phyloP scores from a whole-genome alignment of 2,329 filamentous ascomycete genomes.

The Verticillium nonalfalfae region DNA sequence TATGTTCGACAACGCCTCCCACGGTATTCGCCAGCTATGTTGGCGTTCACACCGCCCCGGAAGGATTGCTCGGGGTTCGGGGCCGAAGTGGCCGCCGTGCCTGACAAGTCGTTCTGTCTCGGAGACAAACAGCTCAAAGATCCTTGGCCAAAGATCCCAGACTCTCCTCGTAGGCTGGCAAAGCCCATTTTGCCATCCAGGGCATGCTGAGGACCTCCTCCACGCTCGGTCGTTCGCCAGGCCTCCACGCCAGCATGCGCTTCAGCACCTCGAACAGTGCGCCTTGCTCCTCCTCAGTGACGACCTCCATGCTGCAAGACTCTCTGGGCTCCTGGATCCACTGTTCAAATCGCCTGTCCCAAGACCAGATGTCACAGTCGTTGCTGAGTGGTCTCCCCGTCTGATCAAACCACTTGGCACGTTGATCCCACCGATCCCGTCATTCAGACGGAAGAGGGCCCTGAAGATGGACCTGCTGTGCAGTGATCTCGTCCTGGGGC shows the following conservation, averaged over 20 bases:
- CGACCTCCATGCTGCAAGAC: slow-evolving; percentile 3
- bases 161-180: slow-evolving; percentile 10
- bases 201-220: slow-evolving; percentile 4
- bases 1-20: too few relatives aligned
- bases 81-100: too few relatives aligned
- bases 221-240: slow-evolving; percentile 7
- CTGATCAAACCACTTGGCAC: slow-evolving; percentile 7
- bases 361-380: slow-evolving; percentile 9
- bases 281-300: slow-evolving; percentile 8
- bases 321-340: slow-evolving; percentile 12
- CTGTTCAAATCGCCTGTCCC: slow-evolving; percentile 11
- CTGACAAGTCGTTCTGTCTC: too few relatives aligned
- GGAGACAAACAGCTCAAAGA: too few relatives aligned
- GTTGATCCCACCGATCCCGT: slow-evolving; percentile 19
- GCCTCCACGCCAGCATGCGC: slow-evolving; percentile 14
- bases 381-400: slow-evolving; percentile 7
- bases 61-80: too few relatives aligned
- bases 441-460: slow-evolving; percentile 20
- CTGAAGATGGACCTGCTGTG: slow-evolving; percentile 21
- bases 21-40: too few relatives aligned
- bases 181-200: slow-evolving; percentile 12
- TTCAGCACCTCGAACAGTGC: slow-evolving; percentile 14
- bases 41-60: too few relatives aligned
- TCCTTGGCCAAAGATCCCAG: neutral
- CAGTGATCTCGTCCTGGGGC: slow-evolving; percentile 19